phyloP scores from a whole-genome alignment of 1,139 yeast species.

The Lodderomyces jiufengensis region DNA sequence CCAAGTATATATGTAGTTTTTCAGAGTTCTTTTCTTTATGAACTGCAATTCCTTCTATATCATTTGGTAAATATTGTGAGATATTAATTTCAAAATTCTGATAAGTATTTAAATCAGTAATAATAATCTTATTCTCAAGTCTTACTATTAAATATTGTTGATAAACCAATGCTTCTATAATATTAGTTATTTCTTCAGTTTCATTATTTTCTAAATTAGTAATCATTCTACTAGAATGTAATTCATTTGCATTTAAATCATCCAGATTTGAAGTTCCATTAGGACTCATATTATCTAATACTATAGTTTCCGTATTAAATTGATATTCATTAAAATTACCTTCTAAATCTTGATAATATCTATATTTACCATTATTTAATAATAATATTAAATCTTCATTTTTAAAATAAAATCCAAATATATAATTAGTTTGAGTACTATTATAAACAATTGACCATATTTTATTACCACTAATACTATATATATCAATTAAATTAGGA shows the following conservation, averaged over 20 bases:
- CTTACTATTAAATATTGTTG: conserved; percentile 28
- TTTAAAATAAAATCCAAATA: conserved; percentile 53
- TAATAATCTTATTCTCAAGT: conserved; percentile 24
- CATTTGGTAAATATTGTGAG: conserved; percentile 9
- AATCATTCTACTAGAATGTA: conserved; percentile 15
- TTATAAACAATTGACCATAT: conserved; percentile 49
- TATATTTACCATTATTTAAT: conserved; percentile 50
- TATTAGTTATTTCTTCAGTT: conserved; percentile 28
- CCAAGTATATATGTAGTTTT: conserved; percentile 20
- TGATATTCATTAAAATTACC: conserved; percentile 58
- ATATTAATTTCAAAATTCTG: conserved; percentile 28
- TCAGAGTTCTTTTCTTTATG: conserved; percentile 5
- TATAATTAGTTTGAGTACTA: conserved; percentile 51
- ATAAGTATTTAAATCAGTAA: conserved; percentile 25
- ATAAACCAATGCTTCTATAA: conserved; percentile 23
- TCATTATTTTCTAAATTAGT: conserved; percentile 34
- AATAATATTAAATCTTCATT: conserved; percentile 63
- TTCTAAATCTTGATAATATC: conserved; percentile 67
- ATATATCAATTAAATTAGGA: conserved; percentile 45
- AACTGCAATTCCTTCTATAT: conserved; percentile 10
- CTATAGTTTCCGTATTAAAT: conserved; percentile 11
- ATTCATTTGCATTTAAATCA: conserved; percentile 1
- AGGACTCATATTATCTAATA: conserved; percentile 36
- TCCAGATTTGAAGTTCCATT: conserved; percentile 7
- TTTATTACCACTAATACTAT: conserved; percentile 50